Base-by-base conservation (phyloP, 768 basidiomycete species). In the Phanerodontia chrysosporium region DNA sequence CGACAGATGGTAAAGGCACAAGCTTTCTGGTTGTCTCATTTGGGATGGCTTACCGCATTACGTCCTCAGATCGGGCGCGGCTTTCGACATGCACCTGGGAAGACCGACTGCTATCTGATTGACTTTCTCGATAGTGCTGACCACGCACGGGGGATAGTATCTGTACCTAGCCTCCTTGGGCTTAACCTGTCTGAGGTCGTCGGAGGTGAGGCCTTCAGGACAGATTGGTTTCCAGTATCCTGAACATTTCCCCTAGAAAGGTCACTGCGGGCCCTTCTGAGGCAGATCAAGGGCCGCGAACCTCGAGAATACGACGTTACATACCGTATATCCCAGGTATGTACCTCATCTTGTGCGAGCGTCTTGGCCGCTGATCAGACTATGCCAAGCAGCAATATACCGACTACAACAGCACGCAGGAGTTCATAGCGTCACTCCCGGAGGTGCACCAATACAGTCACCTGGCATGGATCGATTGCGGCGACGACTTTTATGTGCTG, bases 401-500 rank as follows among this genome's bases (percentile, higher is more conserved):
- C 27, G 93, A 95, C 63, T 81, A 91, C 62, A 86, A 89, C 3
- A 76, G 92, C 64, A 89, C 90, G 0, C 88, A 90, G 60, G 74
- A 78, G 12, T 72, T 89, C 48, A 76, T 81, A 3, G 72, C 78
- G 30, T 83, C 82, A 14, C 75, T 67, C 14, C 80, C 86, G 14
- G 81, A 86, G 63, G 75, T 90, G 18, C 61, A 72, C 22, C 70
- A 69, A 25, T 58, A 88, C 39, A 92, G 85, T 62, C 72, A 66
- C n/a, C 77, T 83, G 62, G 83, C 89, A 5, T 94, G 93, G 94
- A 87, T 96, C 10, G 83, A 83, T 2, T 92, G 90, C 64, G 90
- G 92, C 6, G 75, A 77, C 3, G 79, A 84, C 35, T 70, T 83
- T 16, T 90, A 87, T 69, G 80, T 95, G 7, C 75, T 95, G 2